Base-by-base conservation (phyloP, 306 rosid genomes). In the Quillaja saponaria region DNA sequence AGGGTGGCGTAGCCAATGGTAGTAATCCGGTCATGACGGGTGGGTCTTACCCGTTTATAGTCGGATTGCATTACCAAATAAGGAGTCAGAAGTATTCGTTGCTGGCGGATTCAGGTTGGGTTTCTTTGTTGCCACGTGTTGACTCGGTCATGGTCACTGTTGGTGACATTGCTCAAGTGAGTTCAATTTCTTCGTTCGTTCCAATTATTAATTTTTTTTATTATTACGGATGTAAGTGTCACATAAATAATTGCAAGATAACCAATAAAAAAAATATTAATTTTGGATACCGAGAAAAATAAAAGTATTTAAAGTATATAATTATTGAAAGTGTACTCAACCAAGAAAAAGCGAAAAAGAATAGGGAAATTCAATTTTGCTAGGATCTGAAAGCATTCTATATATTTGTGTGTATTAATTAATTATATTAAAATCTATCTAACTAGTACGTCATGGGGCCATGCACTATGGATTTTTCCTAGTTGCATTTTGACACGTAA, bases 121-220 rank as follows among this genome's bases (percentile, higher is more conserved):
- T 85, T 61, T 52, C 91, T 0, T 87, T 82, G 40, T 64, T 63
- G 60, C 87, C 95, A 35, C 78, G 55, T 60, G 84, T 81, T 66
- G 97, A 87, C 42, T 71, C 96, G 0, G 68, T 91, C 52, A 34
- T 83, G 76, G 87, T 91, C 4, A 81, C 96, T 7, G 42, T 85
- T 55, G 97, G 97, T 5, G 97, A 91, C 60, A 68, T 91, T 72
- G 95, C 95, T 54, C 96, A 91, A 79, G 95, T 90, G 55, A 73
- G 75, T 41, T 46, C 48, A 21, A 28, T n/a, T 6, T 7, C 10
- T 49, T 1, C 18, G 25, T 60, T 57, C 45, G 9, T 44, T 34
- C 13, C 16, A 10, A 33, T 5, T 19, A 14, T 63, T 33, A 7
- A 49, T 3, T 49, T 7, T 25, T 69, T 40, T 59, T 46, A 46